Conservation (phyloP, 257 asterid genomes). For the Anisodus acutangulus region DNA sequence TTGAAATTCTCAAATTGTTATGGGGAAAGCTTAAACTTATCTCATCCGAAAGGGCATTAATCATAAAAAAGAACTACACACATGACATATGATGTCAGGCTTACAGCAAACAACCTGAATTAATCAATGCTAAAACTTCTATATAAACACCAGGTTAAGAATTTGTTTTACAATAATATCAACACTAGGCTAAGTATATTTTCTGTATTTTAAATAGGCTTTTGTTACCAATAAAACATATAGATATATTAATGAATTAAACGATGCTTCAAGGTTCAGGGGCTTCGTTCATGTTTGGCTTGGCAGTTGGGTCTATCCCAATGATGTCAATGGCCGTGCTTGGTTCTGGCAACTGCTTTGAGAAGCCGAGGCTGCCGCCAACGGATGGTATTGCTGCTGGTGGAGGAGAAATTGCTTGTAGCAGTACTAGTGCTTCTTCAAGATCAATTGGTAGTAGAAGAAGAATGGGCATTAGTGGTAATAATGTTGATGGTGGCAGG, state of each 20-base stretch:
- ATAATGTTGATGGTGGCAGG: not conserved
- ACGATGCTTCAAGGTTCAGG: constrained; percentile 26
- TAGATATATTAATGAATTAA: not conserved
- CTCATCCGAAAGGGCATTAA: not conserved
- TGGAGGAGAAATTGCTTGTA: constrained; percentile 10
- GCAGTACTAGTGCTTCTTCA: constrained; percentile 6
- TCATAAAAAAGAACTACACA: not conserved
- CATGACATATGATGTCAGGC: constrained; percentile 12
- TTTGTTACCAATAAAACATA: not conserved
- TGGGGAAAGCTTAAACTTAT: not conserved
- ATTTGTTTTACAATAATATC: not conserved
- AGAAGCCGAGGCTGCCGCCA: not conserved
- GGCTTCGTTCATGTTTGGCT: constrained; percentile 25
- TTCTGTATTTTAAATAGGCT: not conserved
- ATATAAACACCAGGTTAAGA: not conserved
- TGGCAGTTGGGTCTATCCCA: constrained; percentile 29
- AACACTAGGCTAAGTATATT: not conserved
- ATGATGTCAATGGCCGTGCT: constrained; percentile 27
- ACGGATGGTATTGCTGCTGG: constrained; percentile 10
- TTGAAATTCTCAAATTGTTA: not conserved
- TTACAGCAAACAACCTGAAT: not conserved
- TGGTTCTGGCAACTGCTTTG: constrained; percentile 22
- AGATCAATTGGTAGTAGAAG: constrained; percentile 14
- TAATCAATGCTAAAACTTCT: not conserved
- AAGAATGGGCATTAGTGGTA: not conserved